A percentile compares a stretch with the other conserved stretches of the same genome.
These are phyloP conservation scores for Cutaneotrichosporon cyanovorans DNA, from an alignment of 1,284 basidiomycete species.

Conservation along the genomic window DNA sequence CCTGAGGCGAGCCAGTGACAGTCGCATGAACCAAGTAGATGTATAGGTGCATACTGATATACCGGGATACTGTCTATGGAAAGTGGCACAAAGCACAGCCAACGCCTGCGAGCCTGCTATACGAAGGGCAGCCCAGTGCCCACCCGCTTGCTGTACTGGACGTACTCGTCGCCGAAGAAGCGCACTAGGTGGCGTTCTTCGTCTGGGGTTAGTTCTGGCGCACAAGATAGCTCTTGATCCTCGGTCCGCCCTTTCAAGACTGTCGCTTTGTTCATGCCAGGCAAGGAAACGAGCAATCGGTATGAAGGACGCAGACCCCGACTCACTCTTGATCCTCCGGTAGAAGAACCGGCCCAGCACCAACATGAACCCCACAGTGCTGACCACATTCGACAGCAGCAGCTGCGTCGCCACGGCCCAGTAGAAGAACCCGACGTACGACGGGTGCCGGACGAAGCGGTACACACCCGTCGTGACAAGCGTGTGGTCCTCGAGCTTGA, in stretches of 20 bases:
- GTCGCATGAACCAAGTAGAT: no score
- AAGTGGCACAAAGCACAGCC: no score
- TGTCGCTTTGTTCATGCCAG: no score
- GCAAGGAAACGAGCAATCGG: no score
- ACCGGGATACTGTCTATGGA: background rate
- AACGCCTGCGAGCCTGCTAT: no score
- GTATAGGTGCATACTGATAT: constrained; percentile 1
- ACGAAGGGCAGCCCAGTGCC: constrained; percentile 60
- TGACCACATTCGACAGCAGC: constrained; percentile 78
- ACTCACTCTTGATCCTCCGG: constrained; percentile 62
- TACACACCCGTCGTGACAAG: constrained; percentile 83
- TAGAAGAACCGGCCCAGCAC: constrained; percentile 83
- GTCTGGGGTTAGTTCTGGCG: constrained; percentile 45
- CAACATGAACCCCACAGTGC: constrained; percentile 45
- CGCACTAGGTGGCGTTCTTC: constrained; percentile 65
- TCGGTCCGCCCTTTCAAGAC: no score
- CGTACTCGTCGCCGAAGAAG: constrained; percentile 78
- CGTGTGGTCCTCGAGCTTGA: constrained; percentile 64
- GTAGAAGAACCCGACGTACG: constrained; percentile 95
- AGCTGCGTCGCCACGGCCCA: constrained; percentile 95
- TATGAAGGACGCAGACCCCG: no score
- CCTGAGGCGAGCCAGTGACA: no score
- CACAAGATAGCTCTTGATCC: constrained; percentile 40
- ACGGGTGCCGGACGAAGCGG: constrained; percentile 83
- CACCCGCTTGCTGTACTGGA: constrained; percentile 59